Percentiles rank a stretch among this genome's conserved stretches.
These are phyloP conservation scores for Rhizophora apiculata DNA, from an alignment of 345 rosid species.

Conservation along the genomic window DNA sequence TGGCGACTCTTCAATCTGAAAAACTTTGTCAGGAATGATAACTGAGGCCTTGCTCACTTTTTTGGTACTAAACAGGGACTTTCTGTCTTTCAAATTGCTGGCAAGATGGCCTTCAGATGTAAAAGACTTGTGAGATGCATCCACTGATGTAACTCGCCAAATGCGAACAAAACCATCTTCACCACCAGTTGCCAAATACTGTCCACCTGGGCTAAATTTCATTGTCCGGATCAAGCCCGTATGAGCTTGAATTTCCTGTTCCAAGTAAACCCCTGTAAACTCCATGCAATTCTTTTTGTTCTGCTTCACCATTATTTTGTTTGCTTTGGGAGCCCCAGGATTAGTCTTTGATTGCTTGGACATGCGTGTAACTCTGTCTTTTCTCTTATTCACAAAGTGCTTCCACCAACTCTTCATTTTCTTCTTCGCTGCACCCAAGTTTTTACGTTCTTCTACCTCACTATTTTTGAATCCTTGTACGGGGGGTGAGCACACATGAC, in stretches of 20 bases:
- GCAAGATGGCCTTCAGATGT: constrained; percentile 19
- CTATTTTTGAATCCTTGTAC: constrained; percentile 13
- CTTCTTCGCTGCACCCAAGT: constrained; percentile 22
- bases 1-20: constrained; percentile 61
- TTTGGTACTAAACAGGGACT: constrained; percentile 23
- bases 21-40: constrained; percentile 60
- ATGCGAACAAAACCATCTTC: constrained; percentile 73
- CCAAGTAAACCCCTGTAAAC: constrained; percentile 52
- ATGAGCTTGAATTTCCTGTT: constrained; percentile 76
- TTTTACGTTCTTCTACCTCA: constrained; percentile 16
- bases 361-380: background rate
- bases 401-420: constrained; percentile 54
- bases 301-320: constrained; percentile 53
- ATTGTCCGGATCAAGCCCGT: constrained; percentile 62
- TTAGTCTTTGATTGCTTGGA: constrained; percentile 15
- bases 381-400: constrained; percentile 27
- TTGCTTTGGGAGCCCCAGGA: constrained; percentile 19
- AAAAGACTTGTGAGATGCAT: constrained; percentile 34
- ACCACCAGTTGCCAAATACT: constrained; percentile 76
- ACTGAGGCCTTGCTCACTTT: constrained; percentile 31
- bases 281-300: constrained; percentile 66
- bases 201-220: constrained; percentile 90
- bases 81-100: constrained; percentile 14
- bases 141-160: constrained; percentile 55
- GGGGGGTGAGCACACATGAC: constrained; percentile 2